phyloP scores from a whole-genome alignment of 345 rosid genomes.

The Ceriops tagal region DNA sequence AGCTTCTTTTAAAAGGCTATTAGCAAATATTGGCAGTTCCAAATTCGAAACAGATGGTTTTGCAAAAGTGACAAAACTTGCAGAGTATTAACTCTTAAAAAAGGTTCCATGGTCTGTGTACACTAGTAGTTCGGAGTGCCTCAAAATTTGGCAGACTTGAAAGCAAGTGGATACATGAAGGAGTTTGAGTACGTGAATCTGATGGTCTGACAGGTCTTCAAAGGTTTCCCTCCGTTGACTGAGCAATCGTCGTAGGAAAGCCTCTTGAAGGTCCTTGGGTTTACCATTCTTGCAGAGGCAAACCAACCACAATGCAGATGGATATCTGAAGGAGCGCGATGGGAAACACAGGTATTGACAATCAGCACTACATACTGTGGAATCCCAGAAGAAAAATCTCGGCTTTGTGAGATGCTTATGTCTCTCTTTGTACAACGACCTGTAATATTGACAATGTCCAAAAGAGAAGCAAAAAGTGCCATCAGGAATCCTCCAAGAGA shows the following conservation, averaged over 20 bases:
- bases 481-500: no score
- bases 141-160: conserved; percentile 50
- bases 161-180: conserved; percentile 46
- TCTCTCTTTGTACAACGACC: conserved; percentile 43
- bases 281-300: conserved; percentile 49
- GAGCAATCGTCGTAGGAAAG: conserved; percentile 53
- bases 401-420: conserved; percentile 54
- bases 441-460: not conserved
- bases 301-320: conserved; percentile 60
- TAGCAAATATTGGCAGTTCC: no score
- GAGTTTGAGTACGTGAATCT: conserved; percentile 57
- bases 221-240: conserved; percentile 46
- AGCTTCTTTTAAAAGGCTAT: no score
- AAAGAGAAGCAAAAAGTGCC: no score
- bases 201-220: conserved; percentile 39
- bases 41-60: no score
- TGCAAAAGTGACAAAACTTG: no score
- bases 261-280: conserved; percentile 49
- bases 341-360: conserved; percentile 42
- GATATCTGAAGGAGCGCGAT: conserved; percentile 44
- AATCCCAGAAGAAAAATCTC: conserved; percentile 42
- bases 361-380: conserved; percentile 55
- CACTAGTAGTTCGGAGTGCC: no score
- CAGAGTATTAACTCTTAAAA: no score
- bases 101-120: no score